A percentile compares a stretch with the other conserved stretches of the same genome.
phyloP scores from a whole-genome alignment of 2,329 filamentous ascomycete genomes.

The Trichophaea hybrida region DNA sequence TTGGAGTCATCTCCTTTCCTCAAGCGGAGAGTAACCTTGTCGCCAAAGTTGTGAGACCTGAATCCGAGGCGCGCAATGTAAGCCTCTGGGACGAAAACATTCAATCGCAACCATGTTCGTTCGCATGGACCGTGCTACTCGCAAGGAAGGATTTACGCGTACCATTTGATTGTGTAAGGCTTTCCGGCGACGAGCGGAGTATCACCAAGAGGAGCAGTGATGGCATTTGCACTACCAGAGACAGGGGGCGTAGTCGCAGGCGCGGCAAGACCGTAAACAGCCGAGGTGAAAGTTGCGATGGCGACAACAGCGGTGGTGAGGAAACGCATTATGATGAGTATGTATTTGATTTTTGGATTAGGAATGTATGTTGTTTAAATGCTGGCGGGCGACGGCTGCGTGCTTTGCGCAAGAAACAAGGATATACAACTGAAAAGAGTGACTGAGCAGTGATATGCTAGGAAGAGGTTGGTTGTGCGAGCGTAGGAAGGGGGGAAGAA shows the following conservation, averaged over 20 bases:
- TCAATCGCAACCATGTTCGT: not conserved
- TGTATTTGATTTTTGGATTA: not conserved
- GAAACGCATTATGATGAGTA: conserved; percentile 17
- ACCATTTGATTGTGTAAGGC: conserved; percentile 19
- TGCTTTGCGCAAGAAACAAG: not conserved
- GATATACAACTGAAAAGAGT: not conserved
- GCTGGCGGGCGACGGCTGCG: not conserved
- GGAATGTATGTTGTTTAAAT: not conserved
- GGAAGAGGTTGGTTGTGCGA: no score
- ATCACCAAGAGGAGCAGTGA: conserved; percentile 15
- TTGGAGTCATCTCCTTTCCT: conserved; percentile 18
- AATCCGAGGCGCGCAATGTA: not conserved
- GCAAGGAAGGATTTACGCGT: not conserved
- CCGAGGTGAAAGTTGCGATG: conserved; percentile 10
- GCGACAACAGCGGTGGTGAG: conserved; percentile 11
- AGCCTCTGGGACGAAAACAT: not conserved
- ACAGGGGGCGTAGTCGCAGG: not conserved
- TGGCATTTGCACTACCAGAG: conserved; percentile 13
- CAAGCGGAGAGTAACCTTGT: conserved; percentile 20
- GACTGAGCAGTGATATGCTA: not conserved
- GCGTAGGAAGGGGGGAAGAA: no score
- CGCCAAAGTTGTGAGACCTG: conserved; percentile 10
- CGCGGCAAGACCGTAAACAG: conserved; percentile 6
- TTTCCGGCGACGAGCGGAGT: conserved; percentile 11
- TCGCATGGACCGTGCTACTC: no score